Evolutionary conservation across 73 alveolate species (phyloP).

Genomic region (Paramecium caudatum): DNA sequence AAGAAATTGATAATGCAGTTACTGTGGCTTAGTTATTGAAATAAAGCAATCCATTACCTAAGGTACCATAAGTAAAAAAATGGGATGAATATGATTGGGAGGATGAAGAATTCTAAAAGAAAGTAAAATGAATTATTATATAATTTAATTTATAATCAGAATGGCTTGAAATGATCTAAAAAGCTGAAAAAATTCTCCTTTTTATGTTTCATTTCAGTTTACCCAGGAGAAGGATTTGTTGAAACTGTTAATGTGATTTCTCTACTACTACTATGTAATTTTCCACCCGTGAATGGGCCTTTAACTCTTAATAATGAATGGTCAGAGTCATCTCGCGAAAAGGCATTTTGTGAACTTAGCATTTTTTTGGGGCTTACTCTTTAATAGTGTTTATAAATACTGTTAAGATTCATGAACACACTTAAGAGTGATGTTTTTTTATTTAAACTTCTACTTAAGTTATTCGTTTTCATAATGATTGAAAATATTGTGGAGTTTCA

Average conservation of each 20-base stretch:
- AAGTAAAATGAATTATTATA: slow-evolving; percentile 12
- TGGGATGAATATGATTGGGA: slow-evolving; percentile 26
- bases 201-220: background rate
- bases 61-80: background rate
- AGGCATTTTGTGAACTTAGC: background rate
- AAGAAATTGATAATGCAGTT: background rate
- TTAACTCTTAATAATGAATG: too few species aligned
- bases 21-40: background rate
- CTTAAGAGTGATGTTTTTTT: background rate
- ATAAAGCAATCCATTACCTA: background rate
- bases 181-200: slow-evolving; percentile 15
- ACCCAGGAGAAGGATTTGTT: background rate
- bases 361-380: background rate
- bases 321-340: background rate
- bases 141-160: background rate
- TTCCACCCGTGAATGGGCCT: background rate
- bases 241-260: background rate
- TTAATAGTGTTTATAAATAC: background rate
- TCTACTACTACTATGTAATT: background rate
- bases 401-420: background rate
- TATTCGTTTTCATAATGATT: slow-evolving; percentile 64
- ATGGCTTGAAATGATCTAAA: background rate
- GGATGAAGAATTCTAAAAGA: slow-evolving; percentile 23
- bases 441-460: background rate
- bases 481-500: slow-evolving; percentile 56